These are phyloP conservation scores for Exophiala spinifera DNA, from an alignment of 2,329 filamentous ascomycete genomes.

Conservation along the genomic window DNA sequence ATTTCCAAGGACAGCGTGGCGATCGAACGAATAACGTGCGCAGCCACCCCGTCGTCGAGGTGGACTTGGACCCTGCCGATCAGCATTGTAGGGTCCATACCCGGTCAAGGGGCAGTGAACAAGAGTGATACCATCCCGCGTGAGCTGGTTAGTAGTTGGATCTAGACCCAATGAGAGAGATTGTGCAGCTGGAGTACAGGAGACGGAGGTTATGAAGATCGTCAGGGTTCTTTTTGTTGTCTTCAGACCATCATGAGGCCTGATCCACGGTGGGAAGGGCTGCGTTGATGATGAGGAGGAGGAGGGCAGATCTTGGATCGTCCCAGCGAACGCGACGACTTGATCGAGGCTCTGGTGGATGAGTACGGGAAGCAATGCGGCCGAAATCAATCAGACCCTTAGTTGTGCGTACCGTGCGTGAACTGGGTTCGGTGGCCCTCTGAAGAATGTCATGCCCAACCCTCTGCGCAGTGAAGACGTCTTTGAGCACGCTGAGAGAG, in stretches of 20 bases:
- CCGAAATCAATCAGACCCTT: too few species aligned
- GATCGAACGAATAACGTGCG: constrained; percentile 12
- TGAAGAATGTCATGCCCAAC: too few species aligned
- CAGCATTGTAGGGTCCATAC: constrained; percentile 14
- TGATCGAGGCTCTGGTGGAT: too few species aligned
- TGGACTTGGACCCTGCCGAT: constrained; percentile 24
- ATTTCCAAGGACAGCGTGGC: constrained; percentile 7
- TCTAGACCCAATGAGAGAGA: constrained; percentile 11
- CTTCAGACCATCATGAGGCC: background rate
- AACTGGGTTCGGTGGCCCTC: too few species aligned
- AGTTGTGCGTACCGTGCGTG: too few species aligned
- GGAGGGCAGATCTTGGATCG: background rate
- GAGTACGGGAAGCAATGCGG: too few species aligned
- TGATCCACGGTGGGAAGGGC: background rate
- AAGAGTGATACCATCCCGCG: constrained; percentile 22
- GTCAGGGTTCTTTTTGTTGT: background rate
- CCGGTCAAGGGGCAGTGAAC: constrained; percentile 9
- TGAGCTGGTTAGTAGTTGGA: constrained; percentile 6
- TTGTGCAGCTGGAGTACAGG: background rate
- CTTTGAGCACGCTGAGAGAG: too few species aligned
- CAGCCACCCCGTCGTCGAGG: background rate
- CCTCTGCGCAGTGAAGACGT: too few species aligned
- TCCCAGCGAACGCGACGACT: too few species aligned
- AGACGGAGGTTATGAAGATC: background rate
- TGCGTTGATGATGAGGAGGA: too few species aligned